Percentiles rank a stretch among this genome's conserved stretches.
phyloP scores from a whole-genome alignment of 1,284 basidiomycete genomes.

The Phenoliferia sp. region DNA sequence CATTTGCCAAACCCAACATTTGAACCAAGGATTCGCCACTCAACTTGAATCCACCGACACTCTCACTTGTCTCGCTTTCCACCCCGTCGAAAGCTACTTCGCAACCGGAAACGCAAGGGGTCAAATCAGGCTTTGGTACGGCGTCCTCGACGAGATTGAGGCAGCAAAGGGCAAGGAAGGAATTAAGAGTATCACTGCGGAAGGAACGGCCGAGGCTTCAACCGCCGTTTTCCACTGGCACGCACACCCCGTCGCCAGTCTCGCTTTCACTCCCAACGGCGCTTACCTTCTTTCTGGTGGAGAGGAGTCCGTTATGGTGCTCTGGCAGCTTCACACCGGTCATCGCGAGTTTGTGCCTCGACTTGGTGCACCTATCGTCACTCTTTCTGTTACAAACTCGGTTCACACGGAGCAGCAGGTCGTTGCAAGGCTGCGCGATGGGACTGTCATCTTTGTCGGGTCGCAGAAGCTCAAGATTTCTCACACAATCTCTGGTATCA shows the following conservation, averaged over 20 bases:
- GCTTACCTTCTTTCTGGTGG: constrained; percentile 91
- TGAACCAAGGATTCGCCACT: constrained; percentile 44
- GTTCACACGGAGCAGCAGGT: constrained; percentile 73
- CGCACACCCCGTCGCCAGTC: constrained; percentile 83
- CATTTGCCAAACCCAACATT: constrained; percentile 17
- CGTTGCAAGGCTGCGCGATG: constrained; percentile 75
- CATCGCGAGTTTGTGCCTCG: constrained; percentile 88
- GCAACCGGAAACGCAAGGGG: constrained; percentile 88
- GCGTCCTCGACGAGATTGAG: constrained; percentile 54
- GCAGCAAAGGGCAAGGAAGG: constrained; percentile 38
- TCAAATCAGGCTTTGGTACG: constrained; percentile 87
- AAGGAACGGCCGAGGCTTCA: constrained; percentile 36
- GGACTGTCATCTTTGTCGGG: constrained; percentile 72
- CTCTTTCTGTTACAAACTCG: constrained; percentile 52
- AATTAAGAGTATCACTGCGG: constrained; percentile 51
- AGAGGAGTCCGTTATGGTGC: constrained; percentile 89
- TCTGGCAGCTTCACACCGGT: constrained; percentile 86
- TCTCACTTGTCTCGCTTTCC: constrained; percentile 80
- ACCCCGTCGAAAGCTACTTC: constrained; percentile 87
- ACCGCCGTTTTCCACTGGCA: constrained; percentile 95
- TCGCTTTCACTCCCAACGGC: constrained; percentile 85
- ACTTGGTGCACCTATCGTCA: constrained; percentile 73
- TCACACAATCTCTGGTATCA: constrained; percentile 72
- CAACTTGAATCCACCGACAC: constrained; percentile 58
- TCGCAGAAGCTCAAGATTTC: constrained; percentile 65